Base-by-base conservation (phyloP, 331 rosid genomes). In the Malus hybrid region DNA sequence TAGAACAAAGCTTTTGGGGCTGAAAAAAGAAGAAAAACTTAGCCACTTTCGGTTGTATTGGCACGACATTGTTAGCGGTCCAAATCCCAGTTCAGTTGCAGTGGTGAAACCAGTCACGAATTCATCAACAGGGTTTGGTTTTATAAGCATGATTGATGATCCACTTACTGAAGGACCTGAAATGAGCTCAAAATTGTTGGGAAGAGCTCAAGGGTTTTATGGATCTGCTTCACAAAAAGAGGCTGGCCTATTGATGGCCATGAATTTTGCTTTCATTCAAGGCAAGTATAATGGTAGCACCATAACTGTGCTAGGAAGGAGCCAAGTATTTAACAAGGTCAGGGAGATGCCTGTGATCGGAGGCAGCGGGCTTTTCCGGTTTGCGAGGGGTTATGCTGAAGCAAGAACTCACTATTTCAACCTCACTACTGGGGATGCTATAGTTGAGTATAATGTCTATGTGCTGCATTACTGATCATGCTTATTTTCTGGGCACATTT, bases 311-410 rank as follows among this genome's bases (percentile, higher is more conserved):
- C 56, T 84, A 8, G 87, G 87, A 2, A 62, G 87, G 46, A 39
- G 3, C 46, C 46, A 79, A 81, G 33, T 4, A 39, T 36, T 78
- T 46, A 10, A 71, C 8, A 67, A 70, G 18, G 79, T 78, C 15
- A 79, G 87, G 24, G 85, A 84, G 57, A 70, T 84, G 87, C 87
- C 79, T 6, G 81, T 84, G 73, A 78, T 84, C 28, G 85, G 83
- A 19, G 87, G 87, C 6, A 84, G 46, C 46, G 46, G 46, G 46
- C 13, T 39, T 52, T 84, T 81, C 79, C 9, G 85, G 46, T 78
- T 81, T 63, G 87, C 83, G 0, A 67, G 81, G 4, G 87, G 87
- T 9, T 84, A 77, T 66, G 87, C 67, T 5, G 74, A 78, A 16
- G 85, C 79, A 6, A 66, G 10, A 18, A 84, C 79, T 24, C 42